These are phyloP conservation scores for Karstenula rhodostoma DNA, from an alignment of 2,329 filamentous ascomycete genomes.

Conservation along the genomic window DNA sequence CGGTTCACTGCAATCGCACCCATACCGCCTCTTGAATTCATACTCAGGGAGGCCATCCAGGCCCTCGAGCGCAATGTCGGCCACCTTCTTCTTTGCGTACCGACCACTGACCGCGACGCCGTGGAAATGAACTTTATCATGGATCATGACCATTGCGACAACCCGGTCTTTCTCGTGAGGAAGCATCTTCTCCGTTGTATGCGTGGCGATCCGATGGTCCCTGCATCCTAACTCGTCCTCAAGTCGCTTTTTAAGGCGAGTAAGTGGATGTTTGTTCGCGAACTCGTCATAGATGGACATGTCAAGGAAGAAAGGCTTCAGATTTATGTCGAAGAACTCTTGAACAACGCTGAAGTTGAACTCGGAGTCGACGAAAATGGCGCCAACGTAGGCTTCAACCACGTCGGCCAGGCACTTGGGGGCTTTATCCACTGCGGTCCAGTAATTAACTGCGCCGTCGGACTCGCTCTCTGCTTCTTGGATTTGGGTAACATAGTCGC, in stretches of 20 bases:
- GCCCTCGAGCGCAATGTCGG: slow-evolving; percentile 64
- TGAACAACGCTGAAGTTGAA: slow-evolving; percentile 80
- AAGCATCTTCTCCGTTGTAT: slow-evolving; percentile 55
- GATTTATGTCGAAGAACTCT: slow-evolving; percentile 76
- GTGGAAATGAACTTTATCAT: slow-evolving; percentile 72
- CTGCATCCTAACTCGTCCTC: slow-evolving; percentile 71
- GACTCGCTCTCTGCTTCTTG: slow-evolving; percentile 60
- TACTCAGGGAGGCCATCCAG: slow-evolving; percentile 60
- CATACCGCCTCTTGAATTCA: slow-evolving; percentile 68
- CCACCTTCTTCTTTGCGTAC: slow-evolving; percentile 76
- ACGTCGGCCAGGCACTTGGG: slow-evolving; percentile 86
- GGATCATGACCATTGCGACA: slow-evolving; percentile 78
- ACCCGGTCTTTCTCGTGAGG: slow-evolving; percentile 57
- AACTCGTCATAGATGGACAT: slow-evolving; percentile 89
- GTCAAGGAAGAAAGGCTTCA: slow-evolving; percentile 81
- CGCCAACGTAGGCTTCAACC: slow-evolving; percentile 87
- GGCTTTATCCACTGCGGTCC: slow-evolving; percentile 66
- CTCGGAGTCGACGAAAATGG: slow-evolving; percentile 86
- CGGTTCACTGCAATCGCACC: slow-evolving; percentile 67
- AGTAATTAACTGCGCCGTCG: slow-evolving; percentile 69
- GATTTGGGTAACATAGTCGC: slow-evolving; percentile 66
- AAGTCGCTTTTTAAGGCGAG: slow-evolving; percentile 72
- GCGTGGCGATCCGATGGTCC: slow-evolving; percentile 58
- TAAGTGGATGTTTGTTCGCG: slow-evolving; percentile 84
- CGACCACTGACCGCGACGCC: slow-evolving; percentile 69